Conservation (phyloP, 495 filamentous ascomycete species). For the Acidomyces sp. region DNA sequence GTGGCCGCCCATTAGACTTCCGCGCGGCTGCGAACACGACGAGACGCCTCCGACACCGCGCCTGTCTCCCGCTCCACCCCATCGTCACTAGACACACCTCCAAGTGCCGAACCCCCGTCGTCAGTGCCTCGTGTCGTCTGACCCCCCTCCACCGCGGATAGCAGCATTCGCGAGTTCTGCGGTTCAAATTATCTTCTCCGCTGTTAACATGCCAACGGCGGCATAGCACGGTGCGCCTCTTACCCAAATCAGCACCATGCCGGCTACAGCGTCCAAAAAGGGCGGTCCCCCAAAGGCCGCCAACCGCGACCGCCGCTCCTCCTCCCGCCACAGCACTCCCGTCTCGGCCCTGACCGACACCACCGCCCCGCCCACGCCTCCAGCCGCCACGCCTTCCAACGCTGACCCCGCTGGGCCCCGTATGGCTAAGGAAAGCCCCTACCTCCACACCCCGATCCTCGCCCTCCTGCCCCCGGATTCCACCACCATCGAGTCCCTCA, state of each 20-base stretch:
- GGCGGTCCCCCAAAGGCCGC: constrained; percentile 5
- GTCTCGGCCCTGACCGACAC: constrained; percentile 14
- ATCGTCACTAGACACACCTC: no score
- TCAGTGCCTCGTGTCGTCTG: no score
- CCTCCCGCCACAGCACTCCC: constrained; percentile 16
- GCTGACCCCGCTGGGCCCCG: background rate
- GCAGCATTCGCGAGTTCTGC: no score
- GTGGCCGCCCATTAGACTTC: no score
- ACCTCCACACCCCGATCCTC: constrained; percentile 12
- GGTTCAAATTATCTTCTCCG: no score
- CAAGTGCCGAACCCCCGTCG: no score
- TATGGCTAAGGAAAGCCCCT: constrained; percentile 11
- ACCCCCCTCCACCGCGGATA: no score
- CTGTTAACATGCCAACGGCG: no score
- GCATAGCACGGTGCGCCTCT: background rate
- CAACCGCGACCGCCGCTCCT: constrained; percentile 13
- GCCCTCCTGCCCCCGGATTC: constrained; percentile 9
- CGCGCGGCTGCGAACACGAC: no score
- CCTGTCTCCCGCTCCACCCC: no score
- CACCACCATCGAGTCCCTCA: constrained; percentile 10
- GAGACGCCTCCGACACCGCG: no score
- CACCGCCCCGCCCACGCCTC: constrained; percentile 15
- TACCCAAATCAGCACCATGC: background rate
- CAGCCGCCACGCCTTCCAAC: constrained; percentile 7
- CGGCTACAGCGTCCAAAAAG: constrained; percentile 10